These are phyloP conservation scores for Tubosaeta sp. DNA, from an alignment of 768 basidiomycete species.

Conservation along the genomic window DNA sequence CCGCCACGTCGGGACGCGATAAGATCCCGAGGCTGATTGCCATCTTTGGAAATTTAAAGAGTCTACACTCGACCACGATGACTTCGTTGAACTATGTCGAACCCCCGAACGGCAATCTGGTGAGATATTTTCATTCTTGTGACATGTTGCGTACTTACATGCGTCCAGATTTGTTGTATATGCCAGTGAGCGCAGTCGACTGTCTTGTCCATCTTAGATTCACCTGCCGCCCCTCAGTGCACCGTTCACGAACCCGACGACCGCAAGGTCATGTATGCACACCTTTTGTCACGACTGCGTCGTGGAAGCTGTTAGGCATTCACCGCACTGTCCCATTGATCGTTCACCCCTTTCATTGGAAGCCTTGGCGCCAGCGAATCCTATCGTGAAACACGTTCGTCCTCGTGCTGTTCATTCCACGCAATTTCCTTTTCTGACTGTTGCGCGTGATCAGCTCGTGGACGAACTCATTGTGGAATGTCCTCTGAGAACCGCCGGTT, in stretches of 20 bases:
- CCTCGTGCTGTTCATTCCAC: conserved; percentile 2
- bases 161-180: conserved; percentile 68
- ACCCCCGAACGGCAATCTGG: conserved; percentile 63
- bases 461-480: conserved; percentile 80
- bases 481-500: conserved; percentile 55
- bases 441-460: conserved; percentile 52
- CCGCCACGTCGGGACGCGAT: too few relatives aligned
- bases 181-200: conserved; percentile 50
- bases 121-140: conserved; percentile 29
- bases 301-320: conserved; percentile 58
- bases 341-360: conserved; percentile 56
- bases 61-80: conserved; percentile 12
- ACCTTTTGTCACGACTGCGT: conserved; percentile 89
- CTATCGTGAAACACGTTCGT: conserved; percentile 61
- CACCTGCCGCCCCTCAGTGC: conserved; percentile 34
- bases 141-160: not conserved
- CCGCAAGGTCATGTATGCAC: conserved; percentile 71
- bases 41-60: too few relatives aligned
- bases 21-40: too few relatives aligned
- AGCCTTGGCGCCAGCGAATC: conserved; percentile 65
- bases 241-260: conserved; percentile 74
- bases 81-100: conserved; percentile 50
- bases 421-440: conserved; percentile 6
- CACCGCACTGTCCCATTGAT: conserved; percentile 80
- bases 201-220: conserved; percentile 10